Conservation (phyloP, 2,329 filamentous ascomycete species). For the Fusarium redolens region DNA sequence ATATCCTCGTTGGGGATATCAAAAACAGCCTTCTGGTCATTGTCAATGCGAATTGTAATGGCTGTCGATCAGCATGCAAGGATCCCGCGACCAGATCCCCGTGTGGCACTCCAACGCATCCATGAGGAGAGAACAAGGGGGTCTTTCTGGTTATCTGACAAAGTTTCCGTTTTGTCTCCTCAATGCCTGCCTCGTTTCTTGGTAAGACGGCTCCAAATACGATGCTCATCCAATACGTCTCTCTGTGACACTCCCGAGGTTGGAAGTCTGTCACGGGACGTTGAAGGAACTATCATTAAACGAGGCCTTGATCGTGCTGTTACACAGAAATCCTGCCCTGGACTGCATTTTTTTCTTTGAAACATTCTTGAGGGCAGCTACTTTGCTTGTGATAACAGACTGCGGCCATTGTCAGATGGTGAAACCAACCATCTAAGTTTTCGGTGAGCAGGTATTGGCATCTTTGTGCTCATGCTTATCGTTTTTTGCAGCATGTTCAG, state of each 20-base stretch:
- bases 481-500: constrained; percentile 1
- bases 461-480: constrained; percentile 17
- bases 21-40: not conserved
- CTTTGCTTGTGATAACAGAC: constrained; percentile 19
- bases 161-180: not conserved
- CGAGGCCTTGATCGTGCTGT: constrained; percentile 17
- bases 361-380: not conserved
- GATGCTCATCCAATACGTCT: not conserved
- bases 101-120: constrained; percentile 9
- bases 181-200: not conserved
- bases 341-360: not conserved
- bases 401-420: constrained; percentile 29
- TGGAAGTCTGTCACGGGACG: not conserved
- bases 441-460: constrained; percentile 25
- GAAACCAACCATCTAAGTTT: constrained; percentile 24
- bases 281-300: constrained; percentile 16
- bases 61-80: constrained; percentile 16
- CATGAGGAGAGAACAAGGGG: not conserved
- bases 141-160: constrained; percentile 1
- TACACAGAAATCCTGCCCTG: constrained; percentile 19
- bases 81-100: not conserved
- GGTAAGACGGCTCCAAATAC: constrained; percentile 21
- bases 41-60: not conserved
- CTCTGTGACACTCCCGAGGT: not conserved
- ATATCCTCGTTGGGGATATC: not conserved